Percentiles rank a stretch among this genome's conserved stretches.
These are phyloP conservation scores for Phytophthora macrochlamydospora DNA, from an alignment of 352 stramenopile genomes.

Conservation along the genomic window DNA sequence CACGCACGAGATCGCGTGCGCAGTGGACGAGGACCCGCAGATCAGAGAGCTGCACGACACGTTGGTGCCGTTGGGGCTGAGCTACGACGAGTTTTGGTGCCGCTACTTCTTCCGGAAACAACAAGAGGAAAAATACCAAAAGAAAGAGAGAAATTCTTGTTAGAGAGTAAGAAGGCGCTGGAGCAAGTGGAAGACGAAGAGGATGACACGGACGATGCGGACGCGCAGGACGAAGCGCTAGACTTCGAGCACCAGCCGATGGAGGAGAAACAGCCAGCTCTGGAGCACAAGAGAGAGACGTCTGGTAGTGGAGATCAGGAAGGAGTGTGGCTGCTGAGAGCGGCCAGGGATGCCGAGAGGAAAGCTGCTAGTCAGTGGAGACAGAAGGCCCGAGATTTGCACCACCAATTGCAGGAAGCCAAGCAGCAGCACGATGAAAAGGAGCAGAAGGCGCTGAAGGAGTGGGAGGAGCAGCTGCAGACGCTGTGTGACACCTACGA, in stretches of 20 bases:
- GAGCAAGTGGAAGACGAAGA: conserved; percentile 42
- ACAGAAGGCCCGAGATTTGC: conserved; percentile 69
- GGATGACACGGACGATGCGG: conserved; percentile 40
- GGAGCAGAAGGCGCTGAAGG: conserved; percentile 42
- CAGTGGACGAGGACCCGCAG: conserved; percentile 56
- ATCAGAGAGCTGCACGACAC: conserved; percentile 65
- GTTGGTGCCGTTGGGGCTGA: conserved; percentile 77
- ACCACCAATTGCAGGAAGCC: conserved; percentile 53
- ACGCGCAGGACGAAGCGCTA: conserved; percentile 29
- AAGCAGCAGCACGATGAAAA: conserved; percentile 55
- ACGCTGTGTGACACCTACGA: conserved; percentile 75
- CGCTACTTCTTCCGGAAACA: conserved; percentile 82
- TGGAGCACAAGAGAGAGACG: conserved; percentile 20
- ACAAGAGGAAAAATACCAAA: conserved; percentile 43
- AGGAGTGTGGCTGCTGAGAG: conserved; percentile 46
- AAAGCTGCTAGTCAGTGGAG: conserved; percentile 66
- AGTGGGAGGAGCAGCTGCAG: conserved; percentile 68
- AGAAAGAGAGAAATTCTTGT: conserved; percentile 18
- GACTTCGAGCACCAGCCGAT: conserved; percentile 22
- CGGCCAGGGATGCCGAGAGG: conserved; percentile 43
- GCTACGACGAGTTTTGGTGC: conserved; percentile 86
- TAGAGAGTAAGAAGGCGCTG: conserved; percentile 26
- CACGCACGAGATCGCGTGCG: conserved; percentile 74
- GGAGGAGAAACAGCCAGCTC: conserved; percentile 16
- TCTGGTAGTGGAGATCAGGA: conserved; percentile 36